These are phyloP conservation scores for Curvularia sp. DNA, from an alignment of 2,329 filamentous ascomycete genomes.

Conservation along the genomic window DNA sequence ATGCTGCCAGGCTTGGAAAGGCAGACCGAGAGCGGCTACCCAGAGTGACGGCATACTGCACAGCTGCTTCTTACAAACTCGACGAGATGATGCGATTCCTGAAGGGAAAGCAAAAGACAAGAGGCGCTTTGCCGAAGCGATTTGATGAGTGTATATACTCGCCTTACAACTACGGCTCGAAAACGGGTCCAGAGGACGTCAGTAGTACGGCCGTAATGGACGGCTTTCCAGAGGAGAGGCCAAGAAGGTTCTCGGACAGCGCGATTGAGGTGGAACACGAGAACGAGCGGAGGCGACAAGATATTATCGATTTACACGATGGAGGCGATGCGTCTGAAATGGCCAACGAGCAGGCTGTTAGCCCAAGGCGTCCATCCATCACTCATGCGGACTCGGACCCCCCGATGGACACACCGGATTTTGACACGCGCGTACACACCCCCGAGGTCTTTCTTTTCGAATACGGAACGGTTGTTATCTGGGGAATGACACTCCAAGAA, in stretches of 20 bases:
- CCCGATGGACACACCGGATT: constrained; percentile 64
- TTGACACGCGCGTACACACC: constrained; percentile 87
- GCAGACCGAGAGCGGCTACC: constrained; percentile 87
- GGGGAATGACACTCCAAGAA: constrained; percentile 93
- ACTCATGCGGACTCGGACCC: constrained; percentile 44
- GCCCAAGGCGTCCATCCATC: constrained; percentile 34
- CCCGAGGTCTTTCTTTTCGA: constrained; percentile 96
- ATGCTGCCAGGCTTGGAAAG: constrained; percentile 91
- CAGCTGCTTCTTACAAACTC: constrained; percentile 88
- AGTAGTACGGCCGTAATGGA: constrained; percentile 43
- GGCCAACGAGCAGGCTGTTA: constrained; percentile 35
- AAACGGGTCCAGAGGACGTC: constrained; percentile 49
- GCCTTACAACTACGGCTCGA: constrained; percentile 77
- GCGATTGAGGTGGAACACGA: constrained; percentile 71
- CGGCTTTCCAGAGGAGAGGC: constrained; percentile 45
- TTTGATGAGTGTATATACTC: constrained; percentile 99
- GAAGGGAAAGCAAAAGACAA: constrained; percentile 79
- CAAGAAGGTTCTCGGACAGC: constrained; percentile 76
- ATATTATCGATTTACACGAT: constrained; percentile 68
- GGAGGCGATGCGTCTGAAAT: constrained; percentile 42
- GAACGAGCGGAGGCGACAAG: constrained; percentile 63
- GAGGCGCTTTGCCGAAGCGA: constrained; percentile 84
- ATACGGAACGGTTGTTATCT: constrained; percentile 96
- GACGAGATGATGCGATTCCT: constrained; percentile 89
- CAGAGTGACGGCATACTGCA: constrained; percentile 95